Evolutionary conservation across 331 rosid species (phyloP).

Genomic region (Telfairia occidentalis): DNA sequence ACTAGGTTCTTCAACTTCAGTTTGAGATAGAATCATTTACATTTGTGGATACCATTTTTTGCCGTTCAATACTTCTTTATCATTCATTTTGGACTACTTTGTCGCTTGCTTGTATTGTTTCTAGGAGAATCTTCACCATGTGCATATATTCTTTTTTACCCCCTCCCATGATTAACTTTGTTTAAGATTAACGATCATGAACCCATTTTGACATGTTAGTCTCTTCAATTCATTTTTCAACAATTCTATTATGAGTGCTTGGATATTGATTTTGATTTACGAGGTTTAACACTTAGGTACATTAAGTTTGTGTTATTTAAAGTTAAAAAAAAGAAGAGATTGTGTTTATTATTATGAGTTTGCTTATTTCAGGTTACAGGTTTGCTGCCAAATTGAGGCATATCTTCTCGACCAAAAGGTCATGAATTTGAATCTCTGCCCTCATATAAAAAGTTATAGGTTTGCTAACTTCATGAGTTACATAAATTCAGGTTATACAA

Average conservation of each 20-base stretch:
- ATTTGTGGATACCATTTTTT: neutral
- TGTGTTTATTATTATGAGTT: neutral
- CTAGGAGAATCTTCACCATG: neutral
- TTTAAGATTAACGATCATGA: neutral
- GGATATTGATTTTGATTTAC: neutral
- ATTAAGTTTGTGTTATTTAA: neutral
- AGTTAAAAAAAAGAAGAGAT: neutral
- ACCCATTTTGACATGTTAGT: neutral
- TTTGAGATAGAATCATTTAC: neutral
- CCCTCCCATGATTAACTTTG: neutral
- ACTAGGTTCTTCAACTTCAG: slow-evolving; percentile 9
- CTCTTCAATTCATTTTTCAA: neutral
- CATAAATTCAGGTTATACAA: neutral
- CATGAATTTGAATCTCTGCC: too few species aligned
- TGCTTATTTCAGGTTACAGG: neutral
- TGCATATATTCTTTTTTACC: neutral
- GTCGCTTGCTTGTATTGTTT: neutral
- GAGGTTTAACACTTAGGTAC: neutral
- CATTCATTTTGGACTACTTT: neutral
- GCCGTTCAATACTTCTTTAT: neutral
- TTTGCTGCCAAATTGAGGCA: too few species aligned
- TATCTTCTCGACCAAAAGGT: too few species aligned
- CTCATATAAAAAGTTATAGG: too few species aligned
- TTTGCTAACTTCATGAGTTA: neutral
- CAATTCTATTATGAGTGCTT: neutral